Conservation (phyloP, 495 filamentous ascomycete genomes). For the Venustampulla echinocandica region DNA sequence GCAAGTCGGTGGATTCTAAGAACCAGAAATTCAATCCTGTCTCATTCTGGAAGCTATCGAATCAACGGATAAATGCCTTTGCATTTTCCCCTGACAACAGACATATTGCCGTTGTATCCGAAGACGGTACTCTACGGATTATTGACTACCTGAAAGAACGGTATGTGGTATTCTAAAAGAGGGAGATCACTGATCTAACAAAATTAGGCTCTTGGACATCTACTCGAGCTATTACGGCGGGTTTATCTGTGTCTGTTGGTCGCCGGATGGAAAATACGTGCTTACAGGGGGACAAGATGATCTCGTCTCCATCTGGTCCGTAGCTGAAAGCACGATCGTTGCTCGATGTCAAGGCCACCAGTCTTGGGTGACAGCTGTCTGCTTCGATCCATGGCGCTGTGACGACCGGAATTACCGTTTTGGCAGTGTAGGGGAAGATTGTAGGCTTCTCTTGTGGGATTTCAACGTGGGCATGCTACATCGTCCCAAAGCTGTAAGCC, state of each 20-base stretch:
- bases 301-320: slow-evolving; percentile 86
- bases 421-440: slow-evolving; percentile 91
- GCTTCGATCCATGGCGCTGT: slow-evolving; percentile 94
- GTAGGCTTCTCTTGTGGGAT: slow-evolving; percentile 86
- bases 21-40: slow-evolving; percentile 93
- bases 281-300: slow-evolving; percentile 95
- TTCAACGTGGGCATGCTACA: slow-evolving; percentile 95
- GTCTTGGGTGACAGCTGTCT: slow-evolving; percentile 88
- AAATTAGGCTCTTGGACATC: slow-evolving; percentile 63
- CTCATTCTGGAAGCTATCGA: slow-evolving; percentile 81
- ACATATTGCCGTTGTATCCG: slow-evolving; percentile 85
- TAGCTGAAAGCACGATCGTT: slow-evolving; percentile 73
- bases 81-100: slow-evolving; percentile 79
- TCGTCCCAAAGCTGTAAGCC: slow-evolving; percentile 67
- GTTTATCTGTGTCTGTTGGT: slow-evolving; percentile 90
- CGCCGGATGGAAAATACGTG: slow-evolving; percentile 92
- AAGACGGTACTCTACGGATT: slow-evolving; percentile 82
- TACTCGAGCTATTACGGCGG: slow-evolving; percentile 91
- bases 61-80: slow-evolving; percentile 79
- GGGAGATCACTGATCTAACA: slow-evolving; percentile 2
- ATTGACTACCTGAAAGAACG: slow-evolving; percentile 88
- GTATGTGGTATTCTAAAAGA: slow-evolving; percentile 38
- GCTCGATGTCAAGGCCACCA: slow-evolving; percentile 91
- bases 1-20: slow-evolving; percentile 83
- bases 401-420: slow-evolving; percentile 92